Evolutionary conservation across 164 flowering plant genomes (phyloP).

Genomic region (Cinnamomum micranthum): DNA sequence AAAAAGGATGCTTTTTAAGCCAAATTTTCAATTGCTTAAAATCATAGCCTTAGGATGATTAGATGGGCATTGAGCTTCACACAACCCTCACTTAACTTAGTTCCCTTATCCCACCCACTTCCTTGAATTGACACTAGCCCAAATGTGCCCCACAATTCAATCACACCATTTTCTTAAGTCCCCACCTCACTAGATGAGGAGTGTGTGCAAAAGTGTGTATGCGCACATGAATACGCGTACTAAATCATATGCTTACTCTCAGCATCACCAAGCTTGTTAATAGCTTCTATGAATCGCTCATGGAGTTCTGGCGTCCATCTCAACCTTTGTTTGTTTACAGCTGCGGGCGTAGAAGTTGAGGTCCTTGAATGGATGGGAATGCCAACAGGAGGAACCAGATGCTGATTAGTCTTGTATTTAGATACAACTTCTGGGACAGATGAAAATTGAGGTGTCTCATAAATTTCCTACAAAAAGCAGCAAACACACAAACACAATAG

Average conservation of each 20-base stretch:
- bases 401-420: conserved; percentile 11
- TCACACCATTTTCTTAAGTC: no score
- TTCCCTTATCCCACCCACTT: no score
- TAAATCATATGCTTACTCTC: conserved; percentile 45
- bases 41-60: no score
- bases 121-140: no score
- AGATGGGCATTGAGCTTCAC: no score
- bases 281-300: conserved; percentile 67
- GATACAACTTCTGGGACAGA: conserved; percentile 19
- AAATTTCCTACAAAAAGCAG: conserved; percentile 42
- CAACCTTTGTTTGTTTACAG: conserved; percentile 42
- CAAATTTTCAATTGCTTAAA: no score
- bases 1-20: no score
- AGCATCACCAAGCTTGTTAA: conserved; percentile 62
- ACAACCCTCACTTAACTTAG: no score
- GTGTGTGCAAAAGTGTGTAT: neutral
- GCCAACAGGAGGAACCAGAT: conserved; percentile 20
- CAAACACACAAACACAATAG: conserved; percentile 6
- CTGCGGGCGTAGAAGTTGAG: conserved; percentile 28
- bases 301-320: conserved; percentile 77
- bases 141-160: no score
- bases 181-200: no score
- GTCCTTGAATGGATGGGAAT: conserved; percentile 24
- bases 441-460: conserved; percentile 33
- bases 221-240: conserved; percentile 14